Evolutionary conservation across 1,284 basidiomycete genomes (phyloP).

Genomic region (Leccinum subrobustum): DNA sequence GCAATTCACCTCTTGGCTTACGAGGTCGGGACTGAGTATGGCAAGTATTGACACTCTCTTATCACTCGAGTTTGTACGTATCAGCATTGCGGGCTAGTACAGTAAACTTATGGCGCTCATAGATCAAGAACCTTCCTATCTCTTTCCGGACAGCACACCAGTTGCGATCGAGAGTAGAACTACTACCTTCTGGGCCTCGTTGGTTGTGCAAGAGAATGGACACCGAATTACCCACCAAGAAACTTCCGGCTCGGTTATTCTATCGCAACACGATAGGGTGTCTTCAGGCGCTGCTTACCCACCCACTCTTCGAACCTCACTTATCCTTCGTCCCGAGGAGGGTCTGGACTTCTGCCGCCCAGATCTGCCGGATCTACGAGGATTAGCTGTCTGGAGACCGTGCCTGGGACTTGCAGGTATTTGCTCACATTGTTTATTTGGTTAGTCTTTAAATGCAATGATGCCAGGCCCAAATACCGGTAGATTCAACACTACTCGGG

Average conservation of each 20-base stretch:
- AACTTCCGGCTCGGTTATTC: background rate
- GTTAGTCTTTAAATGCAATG: background rate
- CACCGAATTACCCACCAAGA: background rate
- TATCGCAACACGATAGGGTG: background rate
- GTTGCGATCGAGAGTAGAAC: background rate
- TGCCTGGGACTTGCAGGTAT: background rate
- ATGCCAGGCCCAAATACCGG: background rate
- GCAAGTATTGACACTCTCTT: background rate
- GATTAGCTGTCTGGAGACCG: background rate
- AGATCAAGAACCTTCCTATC: background rate
- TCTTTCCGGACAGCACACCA: background rate
- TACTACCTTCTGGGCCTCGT: background rate
- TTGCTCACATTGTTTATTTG: background rate
- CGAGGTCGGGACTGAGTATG: background rate
- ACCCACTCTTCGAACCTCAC: background rate
- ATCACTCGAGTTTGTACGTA: background rate
- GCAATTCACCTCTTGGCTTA: background rate
- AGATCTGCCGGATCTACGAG: background rate
- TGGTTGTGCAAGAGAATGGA: background rate
- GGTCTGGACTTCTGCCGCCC: background rate
- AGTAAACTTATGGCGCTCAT: background rate
- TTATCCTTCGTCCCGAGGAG: background rate
- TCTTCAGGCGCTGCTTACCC: background rate
- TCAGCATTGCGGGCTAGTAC: background rate
- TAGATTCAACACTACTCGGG: background rate